These are phyloP conservation scores for Pueraria montana DNA, from an alignment of 306 rosid species.

Conservation along the genomic window DNA sequence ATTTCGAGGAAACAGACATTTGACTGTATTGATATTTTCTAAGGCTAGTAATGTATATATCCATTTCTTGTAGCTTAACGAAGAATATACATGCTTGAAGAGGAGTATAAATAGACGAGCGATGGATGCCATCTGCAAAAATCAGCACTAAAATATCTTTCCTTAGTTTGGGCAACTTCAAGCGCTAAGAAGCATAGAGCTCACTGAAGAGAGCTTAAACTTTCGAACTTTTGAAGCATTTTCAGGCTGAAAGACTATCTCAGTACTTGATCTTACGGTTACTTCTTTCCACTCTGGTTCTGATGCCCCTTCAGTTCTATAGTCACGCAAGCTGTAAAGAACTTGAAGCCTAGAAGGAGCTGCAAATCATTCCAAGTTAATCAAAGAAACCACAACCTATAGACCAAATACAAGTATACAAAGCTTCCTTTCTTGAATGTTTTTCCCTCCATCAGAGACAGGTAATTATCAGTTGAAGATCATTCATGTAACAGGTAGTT, in stretches of 20 bases:
- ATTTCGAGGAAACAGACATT: conserved; percentile 7
- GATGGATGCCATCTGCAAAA: not conserved
- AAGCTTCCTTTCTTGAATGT: conserved; percentile 26
- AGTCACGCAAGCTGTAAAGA: conserved; percentile 72
- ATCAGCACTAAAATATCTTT: conserved; percentile 13
- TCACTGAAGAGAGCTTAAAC: conserved; percentile 78
- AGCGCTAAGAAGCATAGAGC: conserved; percentile 81
- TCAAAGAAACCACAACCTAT: conserved; percentile 30
- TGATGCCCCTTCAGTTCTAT: conserved; percentile 77
- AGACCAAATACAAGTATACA: conserved; percentile 18
- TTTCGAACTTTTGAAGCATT: conserved; percentile 68
- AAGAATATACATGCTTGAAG: conserved; percentile 6
- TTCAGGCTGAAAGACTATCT: conserved; percentile 74
- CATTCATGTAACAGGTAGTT: not conserved
- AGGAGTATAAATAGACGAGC: not conserved
- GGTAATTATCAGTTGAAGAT: conserved; percentile 37
- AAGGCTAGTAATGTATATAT: conserved; percentile 34
- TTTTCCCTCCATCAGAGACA: conserved; percentile 30
- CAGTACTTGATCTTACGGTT: conserved; percentile 80
- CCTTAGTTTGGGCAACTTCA: conserved; percentile 46
- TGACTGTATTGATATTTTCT: not conserved
- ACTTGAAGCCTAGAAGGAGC: conserved; percentile 90
- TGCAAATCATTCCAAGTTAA: conserved; percentile 55
- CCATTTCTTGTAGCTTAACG: not conserved
- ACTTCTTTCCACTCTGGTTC: conserved; percentile 78